Evolutionary conservation across 1,284 basidiomycete species (phyloP).

Genomic region (Laetiporus sulphureus): DNA sequence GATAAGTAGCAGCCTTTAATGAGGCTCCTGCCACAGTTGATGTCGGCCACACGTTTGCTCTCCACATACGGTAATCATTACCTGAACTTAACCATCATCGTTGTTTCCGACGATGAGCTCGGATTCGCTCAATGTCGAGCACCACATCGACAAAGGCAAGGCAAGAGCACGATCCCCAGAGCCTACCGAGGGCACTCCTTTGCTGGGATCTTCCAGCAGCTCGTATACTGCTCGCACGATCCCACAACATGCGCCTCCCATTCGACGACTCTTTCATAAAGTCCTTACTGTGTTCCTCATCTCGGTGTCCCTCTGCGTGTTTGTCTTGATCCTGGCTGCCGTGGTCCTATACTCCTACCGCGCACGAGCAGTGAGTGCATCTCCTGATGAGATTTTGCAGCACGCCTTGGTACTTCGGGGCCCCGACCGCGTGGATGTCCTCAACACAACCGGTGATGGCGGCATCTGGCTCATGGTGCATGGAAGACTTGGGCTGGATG

Average conservation of each 20-base stretch:
- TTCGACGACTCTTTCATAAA: constrained; percentile 34
- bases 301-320: constrained; percentile 33
- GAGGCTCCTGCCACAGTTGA: too few species aligned
- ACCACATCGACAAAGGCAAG: constrained; percentile 36
- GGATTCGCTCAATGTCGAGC: constrained; percentile 1
- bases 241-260: constrained; percentile 18
- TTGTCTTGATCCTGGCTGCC: constrained; percentile 35
- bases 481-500: constrained; percentile 58
- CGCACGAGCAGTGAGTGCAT: constrained; percentile 43
- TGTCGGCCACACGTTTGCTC: too few species aligned
- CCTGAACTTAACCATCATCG: too few species aligned
- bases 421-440: constrained; percentile 52
- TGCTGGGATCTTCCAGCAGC: constrained; percentile 27
- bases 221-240: constrained; percentile 17
- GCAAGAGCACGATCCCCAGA: constrained; percentile 25
- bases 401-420: constrained; percentile 50
- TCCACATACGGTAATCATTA: too few species aligned
- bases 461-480: constrained; percentile 53
- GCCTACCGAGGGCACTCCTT: constrained; percentile 39
- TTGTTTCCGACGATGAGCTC: constrained; percentile 11
- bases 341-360: constrained; percentile 60
- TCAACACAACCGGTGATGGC: constrained; percentile 52
- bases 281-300: constrained; percentile 44
- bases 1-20: too few species aligned
- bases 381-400: constrained; percentile 51